Evolutionary conservation across 2,329 filamentous ascomycete species (phyloP), one percentile per base, ranked within the genome.

Genomic region (Alternaria postmessia): DNA sequence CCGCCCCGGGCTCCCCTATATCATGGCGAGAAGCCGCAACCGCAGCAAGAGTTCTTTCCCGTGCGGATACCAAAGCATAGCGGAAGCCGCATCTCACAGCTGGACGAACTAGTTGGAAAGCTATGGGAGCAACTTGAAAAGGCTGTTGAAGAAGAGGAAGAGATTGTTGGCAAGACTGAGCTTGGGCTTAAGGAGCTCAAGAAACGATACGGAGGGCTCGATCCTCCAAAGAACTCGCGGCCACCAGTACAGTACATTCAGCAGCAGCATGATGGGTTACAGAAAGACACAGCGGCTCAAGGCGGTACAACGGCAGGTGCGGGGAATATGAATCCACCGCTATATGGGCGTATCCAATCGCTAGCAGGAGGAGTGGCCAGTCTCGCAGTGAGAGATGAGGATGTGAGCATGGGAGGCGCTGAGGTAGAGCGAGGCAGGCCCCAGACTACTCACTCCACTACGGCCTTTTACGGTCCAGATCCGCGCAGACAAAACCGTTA

Each of bases 31-130:
- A 38, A n/a, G 11, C 22, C 39, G 2, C 22, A 52, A 18, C 41
- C 9, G 12, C 47, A 60, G 8, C 54, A 57, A 5, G 54, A 36
- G 7, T 62, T 66, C 18, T 28, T 66, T 1, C 51, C 58, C 0
- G 26, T 56, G 6, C 14, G n/a, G 4, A 16, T 16, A n/a, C 44
- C 39, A 14, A 4, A 22, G n/a, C 3, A 14, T 24, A 38, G 30
- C 11, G 22, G n/a, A 9, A 26, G 28, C 26, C 24, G 26, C 1
- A 7, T 41, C 32, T 47, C 57, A 12, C 28, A 26, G 16, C 26
- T 44, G n/a, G 24, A 41, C 7, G 41, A 51, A 22, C 16, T 47
- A 14, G 48, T 60, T 7, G 24, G 18, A 16, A 57, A 44, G 4
- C 8, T 51, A 22, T 60, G 53, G 46, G 34, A 28, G 3, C 34